Conservation (phyloP, 129 eudicot genomes). For the Arctium lappa region DNA sequence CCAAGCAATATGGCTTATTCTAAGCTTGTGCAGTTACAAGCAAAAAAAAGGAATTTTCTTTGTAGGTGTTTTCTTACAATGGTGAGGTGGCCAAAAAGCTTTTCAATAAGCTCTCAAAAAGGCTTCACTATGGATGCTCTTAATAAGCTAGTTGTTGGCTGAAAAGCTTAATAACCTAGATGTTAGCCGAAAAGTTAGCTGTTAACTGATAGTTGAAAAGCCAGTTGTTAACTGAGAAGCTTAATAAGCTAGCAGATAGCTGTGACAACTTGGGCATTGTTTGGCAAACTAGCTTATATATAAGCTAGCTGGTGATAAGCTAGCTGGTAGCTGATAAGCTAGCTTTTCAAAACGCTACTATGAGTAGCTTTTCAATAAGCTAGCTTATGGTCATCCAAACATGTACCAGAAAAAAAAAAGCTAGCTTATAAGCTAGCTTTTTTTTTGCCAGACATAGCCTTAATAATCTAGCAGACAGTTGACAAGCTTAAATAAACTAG, state of each 20-base stretch:
- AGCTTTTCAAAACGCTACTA: too few species aligned
- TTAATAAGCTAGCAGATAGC: neutral
- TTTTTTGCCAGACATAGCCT: too few species aligned
- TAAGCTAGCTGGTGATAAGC: too few species aligned
- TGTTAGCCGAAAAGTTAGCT: neutral
- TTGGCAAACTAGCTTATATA: too few species aligned
- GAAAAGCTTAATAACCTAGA: neutral
- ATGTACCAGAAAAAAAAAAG: too few species aligned
- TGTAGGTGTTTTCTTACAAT: neutral
- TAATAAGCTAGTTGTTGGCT: neutral
- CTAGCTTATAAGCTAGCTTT: too few species aligned
- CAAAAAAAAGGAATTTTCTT: neutral
- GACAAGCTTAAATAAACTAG: too few species aligned
- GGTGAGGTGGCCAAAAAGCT: neutral
- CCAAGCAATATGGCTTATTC: neutral
- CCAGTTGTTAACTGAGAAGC: neutral
- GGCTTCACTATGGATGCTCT: neutral
- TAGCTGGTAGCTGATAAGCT: too few species aligned
- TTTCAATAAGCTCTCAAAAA: neutral
- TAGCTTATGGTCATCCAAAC: too few species aligned
- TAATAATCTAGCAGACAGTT: too few species aligned
- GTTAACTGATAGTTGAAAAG: neutral
- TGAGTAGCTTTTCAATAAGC: too few species aligned
- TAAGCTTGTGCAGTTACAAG: neutral
- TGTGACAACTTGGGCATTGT: too few species aligned